Base-by-base conservation (phyloP, 108 stramenopile genomes). In the Cyclotella cryptica region DNA sequence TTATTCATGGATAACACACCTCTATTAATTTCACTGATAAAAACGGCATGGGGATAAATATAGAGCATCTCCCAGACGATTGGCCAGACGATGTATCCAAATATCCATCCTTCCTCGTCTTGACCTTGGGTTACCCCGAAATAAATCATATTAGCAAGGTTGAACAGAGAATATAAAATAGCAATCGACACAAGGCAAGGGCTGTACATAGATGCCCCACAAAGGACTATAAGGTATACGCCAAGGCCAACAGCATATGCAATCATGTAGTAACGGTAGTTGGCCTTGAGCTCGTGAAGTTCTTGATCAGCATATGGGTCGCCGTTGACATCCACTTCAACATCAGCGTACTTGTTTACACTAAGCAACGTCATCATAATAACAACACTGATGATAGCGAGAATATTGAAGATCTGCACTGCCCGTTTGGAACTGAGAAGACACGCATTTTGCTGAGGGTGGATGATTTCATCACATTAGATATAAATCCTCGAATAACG, bases 1-100 rank as follows among this genome's bases (percentile, higher is more conserved):
- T 3, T 58, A 24, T 58, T 58, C 24, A 28, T 3, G 4, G 49
- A 51, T 58, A 27, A 58, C 55, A 2, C 26, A 58, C 55, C 55
- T 27, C 13, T 65, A 21, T 64, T 45, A 24, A 74, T 46, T 26
- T 74, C 72, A 40, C 30, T 42, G 15, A 64, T 47, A 19, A 74
- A 74, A 12, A 74, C 62, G 5, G 57, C 57, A 54, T 74, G 72
- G 40, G 72, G 72, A 30, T 74, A 74, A 26, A 71, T 71, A 17
- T 40, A 58, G 21, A 71, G 19, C 39, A 58, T 10, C 41, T 30
- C 21, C 55, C 54, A 71, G 19, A 71, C n/a, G 27, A 49, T 29
- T 47, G 71, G 71, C 28, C 24, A 61, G 22, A 71, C 46, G 27
- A 59, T 59, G 60, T 45, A 58, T 5, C 44, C 35, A 47, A 61